Base-by-base conservation (phyloP, 1,284 basidiomycete species). In the Tylopilus sp. region DNA sequence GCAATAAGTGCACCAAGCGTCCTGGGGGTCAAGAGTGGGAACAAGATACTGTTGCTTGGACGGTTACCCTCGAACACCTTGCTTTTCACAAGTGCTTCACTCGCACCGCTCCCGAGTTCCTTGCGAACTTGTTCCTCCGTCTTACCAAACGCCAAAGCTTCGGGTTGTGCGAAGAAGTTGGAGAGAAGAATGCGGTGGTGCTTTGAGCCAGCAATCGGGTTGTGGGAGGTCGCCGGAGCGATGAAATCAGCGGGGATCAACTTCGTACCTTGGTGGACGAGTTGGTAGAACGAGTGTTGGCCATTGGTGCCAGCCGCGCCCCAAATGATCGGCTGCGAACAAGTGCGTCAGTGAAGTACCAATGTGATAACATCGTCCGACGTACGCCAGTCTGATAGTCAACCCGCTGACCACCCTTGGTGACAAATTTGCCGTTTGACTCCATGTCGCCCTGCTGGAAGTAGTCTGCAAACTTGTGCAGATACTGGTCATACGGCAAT, bases 381-480 rank as follows among this genome's bases (percentile, higher is more conserved):
- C 92, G 60, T 82, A 95, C 93, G 53, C 97, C 98, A 60, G 97
- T 99, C 84, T 99, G 92, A 84, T 99, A 99, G 83, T 95, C 82
- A 26, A 99, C 97, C 60, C 94, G 92, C 69, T 95, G 86, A 26
- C 97, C 97, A 71, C 90, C 87, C 85, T 99, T 99, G 74, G 97
- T 98, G 70, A 98, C 88, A 67, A 90, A 95, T 86, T 99, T 99
- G 67, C 97, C 97, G 81, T 99, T 99, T 26, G 96, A 98, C 83
- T 99, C 97, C 97, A 99, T 99, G 82, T 99, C 97, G 56, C 97
- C 97, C 85, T 99, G 97, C 82, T 99, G 97, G 94, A 99, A 99
- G 87, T 99, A 99, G 83, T 99, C 97, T 63, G 97, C 97, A 77
- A 99, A 99, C 82, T 98, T 98, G 89, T 98, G 95, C 73, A 99